Base-by-base conservation (phyloP, 2,329 filamentous ascomycete species). In the Lecanicillium sp. region DNA sequence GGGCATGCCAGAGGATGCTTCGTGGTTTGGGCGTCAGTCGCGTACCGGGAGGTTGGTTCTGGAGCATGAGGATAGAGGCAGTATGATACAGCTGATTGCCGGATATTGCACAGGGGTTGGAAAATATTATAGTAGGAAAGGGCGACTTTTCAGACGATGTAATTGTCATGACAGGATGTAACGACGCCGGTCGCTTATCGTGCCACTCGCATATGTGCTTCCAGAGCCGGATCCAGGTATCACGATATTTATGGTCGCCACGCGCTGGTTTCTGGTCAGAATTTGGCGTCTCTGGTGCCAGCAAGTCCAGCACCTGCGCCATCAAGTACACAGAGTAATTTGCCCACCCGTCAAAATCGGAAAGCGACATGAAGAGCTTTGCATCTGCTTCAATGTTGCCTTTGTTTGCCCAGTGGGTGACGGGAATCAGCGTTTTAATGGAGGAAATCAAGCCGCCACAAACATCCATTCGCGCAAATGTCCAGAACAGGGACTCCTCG, bases 71-170 rank as follows among this genome's bases (percentile, higher is more conserved):
- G 4, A 77, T 62, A 19, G 67, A 69, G 0, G 69, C 62, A 0
- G 72, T 72, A 46, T 76, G 72, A 35, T 74, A 71, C 1, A 74
- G 57, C 39, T 75, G 72, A 41, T 73, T 76, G 0, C 68, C 66
- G 0, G 69, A 73, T 19, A 74, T 73, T 17, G 69, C 71, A 3
- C 68, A 65, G 44, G 66, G 66, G 33, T 69, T 69, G 14, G 65
- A 58, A 45, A 70, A 75, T 3, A 74, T 58, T 2, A 75, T 64
- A 2, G 66, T 63, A 0, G 68, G 68, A 41, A 72, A 74, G 45
- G 55, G 55, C 13, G 71, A 68, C 45, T 65, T 65, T 33, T 73
- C 68, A 52, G 50, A 40, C 1, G 58, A 53, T 0, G 59, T 43
- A 8, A 61, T 58, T 11, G 50, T 57, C 45, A 62, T 49, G 30